Base-by-base conservation (phyloP, 345 rosid species). In the Pistacia integerrima region DNA sequence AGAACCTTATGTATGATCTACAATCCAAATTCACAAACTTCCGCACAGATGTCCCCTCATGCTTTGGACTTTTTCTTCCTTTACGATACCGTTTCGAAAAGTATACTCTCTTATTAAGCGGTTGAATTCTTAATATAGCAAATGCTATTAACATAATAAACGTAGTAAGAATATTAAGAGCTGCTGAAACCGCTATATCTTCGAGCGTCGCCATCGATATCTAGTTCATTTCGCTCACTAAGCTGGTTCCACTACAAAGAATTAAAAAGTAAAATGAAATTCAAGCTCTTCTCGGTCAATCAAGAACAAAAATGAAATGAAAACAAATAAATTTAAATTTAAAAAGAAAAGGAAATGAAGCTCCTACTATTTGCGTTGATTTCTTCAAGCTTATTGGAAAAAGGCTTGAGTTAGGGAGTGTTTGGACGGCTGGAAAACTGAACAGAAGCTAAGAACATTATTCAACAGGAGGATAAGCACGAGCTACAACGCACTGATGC, bases 71-170 rank as follows among this genome's bases (percentile, higher is more conserved):
- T 79, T 85, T 1, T 72, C 99, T 84, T 82, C 98, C 90, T 78
- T 82, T 93, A 51, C 93, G 92, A 75, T 95, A 95, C 99, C 99
- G 93, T 88, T 95, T 95, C 0, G 99, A 90, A 75, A 95, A 95
- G 83, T 95, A 95, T 51, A 95, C 96, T 77, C 99, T 85, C 63
- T 96, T 98, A 65, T 96, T 96, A 86, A 93, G 86, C 49, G 99
- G 98, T 77, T 96, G 99, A 66, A 96, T 86, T 84, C 98, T 88
- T 58, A 93, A 74, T 5, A 93, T 30, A 8, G 99, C 99, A 69
- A 96, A 96, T 10, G 90, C 91, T 66, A 93, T 1, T 58, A 96
- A 81, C 86, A 96, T 93, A 51, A 91, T 70, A 41, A 96, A 67
- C 12, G 98, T 94, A 78, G 87, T 80, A 12, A 91, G 82, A 66